These are phyloP conservation scores for Phaeotremella skinneri DNA, from an alignment of 768 basidiomycete species.

Conservation along the genomic window DNA sequence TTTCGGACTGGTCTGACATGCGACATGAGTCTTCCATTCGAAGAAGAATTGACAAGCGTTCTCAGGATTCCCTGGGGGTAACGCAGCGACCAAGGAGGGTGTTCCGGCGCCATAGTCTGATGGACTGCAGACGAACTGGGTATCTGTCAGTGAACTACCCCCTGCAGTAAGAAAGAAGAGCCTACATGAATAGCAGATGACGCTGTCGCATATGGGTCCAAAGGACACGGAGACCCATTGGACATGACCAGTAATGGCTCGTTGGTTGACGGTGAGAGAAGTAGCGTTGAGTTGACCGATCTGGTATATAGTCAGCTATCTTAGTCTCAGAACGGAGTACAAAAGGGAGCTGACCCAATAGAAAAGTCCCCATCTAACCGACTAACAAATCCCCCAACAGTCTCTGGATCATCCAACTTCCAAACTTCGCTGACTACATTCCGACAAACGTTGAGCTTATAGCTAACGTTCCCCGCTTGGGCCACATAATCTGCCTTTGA, in stretches of 20 bases:
- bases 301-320: conserved; percentile 49
- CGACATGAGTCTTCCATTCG: conserved; percentile 83
- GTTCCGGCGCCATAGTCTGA: conserved; percentile 60
- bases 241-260: conserved; percentile 61
- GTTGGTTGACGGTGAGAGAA: conserved; percentile 55
- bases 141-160: not conserved
- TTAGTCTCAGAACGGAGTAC: not conserved
- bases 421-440: conserved; percentile 46
- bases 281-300: conserved; percentile 64
- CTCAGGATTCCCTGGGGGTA: conserved; percentile 59
- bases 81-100: conserved; percentile 63
- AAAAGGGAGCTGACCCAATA: conserved; percentile 34
- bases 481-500: conserved; percentile 37
- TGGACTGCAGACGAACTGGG: conserved; percentile 71
- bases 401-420: conserved; percentile 41
- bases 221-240: conserved; percentile 65
- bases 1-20: conserved; percentile 65
- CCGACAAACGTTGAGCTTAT: conserved; percentile 48
- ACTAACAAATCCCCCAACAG: conserved; percentile 42
- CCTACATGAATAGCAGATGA: conserved; percentile 61
- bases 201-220: conserved; percentile 56
- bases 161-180: not conserved
- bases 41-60: conserved; percentile 76
- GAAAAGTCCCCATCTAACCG: conserved; percentile 44
- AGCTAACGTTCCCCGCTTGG: conserved; percentile 33